These are phyloP conservation scores for Globisporangium cylindrosporum DNA, from an alignment of 352 stramenopile species.

Conservation along the genomic window DNA sequence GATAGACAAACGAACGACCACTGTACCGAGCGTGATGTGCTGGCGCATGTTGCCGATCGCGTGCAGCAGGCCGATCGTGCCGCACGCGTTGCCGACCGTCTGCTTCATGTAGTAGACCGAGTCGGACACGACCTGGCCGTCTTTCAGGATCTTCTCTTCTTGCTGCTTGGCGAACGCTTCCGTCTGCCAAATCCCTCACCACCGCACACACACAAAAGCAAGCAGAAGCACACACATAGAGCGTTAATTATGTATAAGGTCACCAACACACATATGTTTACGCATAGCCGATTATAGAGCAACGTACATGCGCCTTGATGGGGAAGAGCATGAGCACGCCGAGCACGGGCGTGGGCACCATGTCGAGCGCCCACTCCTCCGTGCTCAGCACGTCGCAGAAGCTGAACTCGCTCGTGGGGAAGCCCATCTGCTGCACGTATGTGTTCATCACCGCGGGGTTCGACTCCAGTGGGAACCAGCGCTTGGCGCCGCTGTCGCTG, in stretches of 20 bases:
- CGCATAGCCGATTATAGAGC: neutral
- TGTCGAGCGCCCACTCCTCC: constrained; percentile 95
- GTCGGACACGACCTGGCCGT: constrained; percentile 72
- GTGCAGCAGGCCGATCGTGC: constrained; percentile 95
- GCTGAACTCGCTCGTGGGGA: constrained; percentile 78
- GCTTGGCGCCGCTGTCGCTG: constrained; percentile 43
- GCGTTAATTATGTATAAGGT: neutral
- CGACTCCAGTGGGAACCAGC: constrained; percentile 91
- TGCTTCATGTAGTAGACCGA: constrained; percentile 93
- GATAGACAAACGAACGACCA: neutral
- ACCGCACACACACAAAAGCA: neutral
- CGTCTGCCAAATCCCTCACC: constrained; percentile 30
- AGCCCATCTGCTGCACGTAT: constrained; percentile 94
- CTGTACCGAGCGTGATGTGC: constrained; percentile 59
- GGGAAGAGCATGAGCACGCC: constrained; percentile 96
- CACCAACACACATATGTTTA: neutral
- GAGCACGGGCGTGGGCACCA: constrained; percentile 92
- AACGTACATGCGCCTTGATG: constrained; percentile 84
- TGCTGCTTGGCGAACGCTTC: constrained; percentile 81
- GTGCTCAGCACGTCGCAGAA: constrained; percentile 96
- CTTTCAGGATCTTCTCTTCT: constrained; percentile 53
- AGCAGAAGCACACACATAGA: neutral
- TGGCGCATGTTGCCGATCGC: constrained; percentile 90
- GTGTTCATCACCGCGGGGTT: constrained; percentile 95
- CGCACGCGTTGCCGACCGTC: constrained; percentile 97